Evolutionary conservation across 139 green algal species (phyloP), one percentile per base, ranked within the genome.

Genomic region (Nannochloris sp.): DNA sequence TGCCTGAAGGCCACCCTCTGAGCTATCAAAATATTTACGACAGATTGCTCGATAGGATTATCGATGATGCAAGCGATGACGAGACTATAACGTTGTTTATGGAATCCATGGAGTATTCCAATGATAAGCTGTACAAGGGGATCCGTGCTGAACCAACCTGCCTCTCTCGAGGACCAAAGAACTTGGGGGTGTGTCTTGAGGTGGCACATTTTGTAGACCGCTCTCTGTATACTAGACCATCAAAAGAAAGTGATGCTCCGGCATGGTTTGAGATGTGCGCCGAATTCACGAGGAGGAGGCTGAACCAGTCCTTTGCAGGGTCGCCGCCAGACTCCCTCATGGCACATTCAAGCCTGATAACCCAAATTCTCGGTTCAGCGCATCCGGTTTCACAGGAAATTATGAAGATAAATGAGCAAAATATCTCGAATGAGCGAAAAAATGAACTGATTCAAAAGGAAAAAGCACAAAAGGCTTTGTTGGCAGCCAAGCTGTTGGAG

Each of bases 201-300:
- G n/a, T 77, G 33, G 77, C 78, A 2, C 75, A 83, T 49, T 78
- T 84, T 33, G 25, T 84, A 33, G 58, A 72, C 37, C 58, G 74
- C 17, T 67, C 69, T 26, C 71, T 68, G 10, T 28, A 49, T 2
- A n/a, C 64, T 50, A 67, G 78, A 4, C 78, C 78, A 5, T 62
- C 63, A 2, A 59, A 48, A 11, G 43, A 45, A 13, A 63, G 67
- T 3, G 78, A 84, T 49, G 74, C 74, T 4, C 77, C 78, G 3
- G 74, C 73, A 17, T 80, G 78, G 70, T 83, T 83, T 65, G 71
- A 84, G 33, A 48, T 40, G 5, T 67, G 65, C 3, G 69, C 40
- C 5, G 29, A 17, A 9, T 62, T 78, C 1, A 45, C 69, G 14
- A 66, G 62, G 3, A 8, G 17, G 14, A n/a, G 56, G 16, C 49